Evolutionary conservation across 495 filamentous ascomycete genomes (phyloP), one percentile per base, ranked within the genome.

Genomic region (Wilcoxina mikolae): DNA sequence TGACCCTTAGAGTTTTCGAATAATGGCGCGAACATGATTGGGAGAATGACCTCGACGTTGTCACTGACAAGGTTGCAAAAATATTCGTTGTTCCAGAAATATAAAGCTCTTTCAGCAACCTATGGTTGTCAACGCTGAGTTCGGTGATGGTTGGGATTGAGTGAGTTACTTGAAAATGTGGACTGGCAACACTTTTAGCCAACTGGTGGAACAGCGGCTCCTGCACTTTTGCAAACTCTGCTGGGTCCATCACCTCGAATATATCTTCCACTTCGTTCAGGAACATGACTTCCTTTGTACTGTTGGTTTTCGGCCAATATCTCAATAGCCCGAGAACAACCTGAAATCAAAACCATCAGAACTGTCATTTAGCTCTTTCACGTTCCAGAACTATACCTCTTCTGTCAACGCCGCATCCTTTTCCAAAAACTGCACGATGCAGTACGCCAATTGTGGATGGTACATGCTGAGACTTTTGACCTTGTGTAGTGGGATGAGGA

Each of bases 1-100:
- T 99, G 91, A 15, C 91, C 91, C 69, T 99, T 99, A 17, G 93
- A 96, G 68, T 99, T 99, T 70, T 99, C 91, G 59, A 95, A 99
- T 20, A 99, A 75, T 1, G 91, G 91, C 23, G 93, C 89, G 67
- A 99, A 99, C 91, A 99, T 99, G 58, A 99, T 96, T 4, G 91
- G 91, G 28, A 99, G 74, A 62, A 99, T 99, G 41, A 94, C 85
- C 60, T 95, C 90, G 27, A 96, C 91, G 65, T 99, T 96, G 68
- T 99, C 91, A 74, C 89, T 95, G 51, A 99, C 91, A 53, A 99
- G 73, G 65, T 99, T 99, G 74, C 91, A 99, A 73, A 99, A 99
- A 64, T 99, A 99, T 67, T 99, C 91, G 66, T 99, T 99, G 70
- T 99, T 99, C 91, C 91, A 99, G 74, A 96, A 99, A 72, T 99